phyloP scores from a whole-genome alignment of 805 yeast genomes.

The Candida insectalens region DNA sequence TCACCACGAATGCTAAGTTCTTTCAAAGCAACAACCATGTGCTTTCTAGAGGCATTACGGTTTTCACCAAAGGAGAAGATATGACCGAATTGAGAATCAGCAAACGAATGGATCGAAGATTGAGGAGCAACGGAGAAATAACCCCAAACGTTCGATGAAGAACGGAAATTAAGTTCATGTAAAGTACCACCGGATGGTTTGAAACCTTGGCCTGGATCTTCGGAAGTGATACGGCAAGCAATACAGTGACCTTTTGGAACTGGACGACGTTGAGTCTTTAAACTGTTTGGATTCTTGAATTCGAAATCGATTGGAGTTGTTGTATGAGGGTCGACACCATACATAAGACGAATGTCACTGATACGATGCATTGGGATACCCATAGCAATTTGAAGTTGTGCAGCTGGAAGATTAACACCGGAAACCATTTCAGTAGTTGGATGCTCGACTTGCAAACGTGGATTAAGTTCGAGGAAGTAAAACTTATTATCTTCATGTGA shows the following conservation, averaged over 20 bases:
- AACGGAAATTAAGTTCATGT: conserved; percentile 93
- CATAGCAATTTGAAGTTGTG: conserved; percentile 98
- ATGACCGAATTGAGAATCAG: conserved; percentile 98
- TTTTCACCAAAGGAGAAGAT: conserved; percentile 98
- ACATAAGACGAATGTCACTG: conserved; percentile 81
- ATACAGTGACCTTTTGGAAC: conserved; percentile 97
- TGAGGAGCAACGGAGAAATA: conserved; percentile 94
- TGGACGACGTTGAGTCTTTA: conserved; percentile 81
- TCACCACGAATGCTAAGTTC: conserved; percentile 97
- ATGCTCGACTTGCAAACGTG: conserved; percentile 98
- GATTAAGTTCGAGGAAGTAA: conserved; percentile 93
- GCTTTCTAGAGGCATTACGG: conserved; percentile 95
- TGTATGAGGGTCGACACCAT: conserved; percentile 94
- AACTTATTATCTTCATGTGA: conserved; percentile 91
- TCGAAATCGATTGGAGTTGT: conserved; percentile 86
- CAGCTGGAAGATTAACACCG: conserved; percentile 96
- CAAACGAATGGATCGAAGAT: conserved; percentile 94
- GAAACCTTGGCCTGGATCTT: conserved; percentile 99
- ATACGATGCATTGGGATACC: conserved; percentile 96
- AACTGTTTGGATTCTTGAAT: conserved; percentile 63
- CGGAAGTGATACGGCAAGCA: conserved; percentile 98
- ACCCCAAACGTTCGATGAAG: conserved; percentile 99
- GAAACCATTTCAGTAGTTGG: conserved; percentile 99
- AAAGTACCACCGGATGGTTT: conserved; percentile 96
- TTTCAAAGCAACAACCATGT: conserved; percentile 97